These are phyloP conservation scores for Acarospora socialis DNA, from an alignment of 2,329 filamentous ascomycete genomes.

Conservation along the genomic window DNA sequence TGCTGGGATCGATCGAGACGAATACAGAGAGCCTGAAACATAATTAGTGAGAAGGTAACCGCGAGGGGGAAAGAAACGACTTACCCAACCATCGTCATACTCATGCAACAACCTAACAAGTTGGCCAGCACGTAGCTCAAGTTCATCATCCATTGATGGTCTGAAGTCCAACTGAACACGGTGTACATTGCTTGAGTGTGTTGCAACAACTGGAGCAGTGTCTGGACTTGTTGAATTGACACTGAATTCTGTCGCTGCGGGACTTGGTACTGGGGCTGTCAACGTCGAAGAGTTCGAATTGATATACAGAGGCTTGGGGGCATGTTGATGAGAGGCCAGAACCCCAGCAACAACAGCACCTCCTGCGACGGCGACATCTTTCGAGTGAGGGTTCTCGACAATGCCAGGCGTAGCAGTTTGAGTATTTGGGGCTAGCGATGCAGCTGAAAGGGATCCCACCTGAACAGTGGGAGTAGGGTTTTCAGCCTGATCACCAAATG, in stretches of 20 bases:
- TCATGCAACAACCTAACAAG: constrained; percentile 83
- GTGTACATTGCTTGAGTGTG: constrained; percentile 56
- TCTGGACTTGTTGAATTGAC: constrained; percentile 39
- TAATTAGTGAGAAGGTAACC: constrained; percentile 13
- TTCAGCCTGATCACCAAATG: constrained; percentile 53
- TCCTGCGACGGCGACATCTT: constrained; percentile 7
- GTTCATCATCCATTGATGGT: constrained; percentile 83
- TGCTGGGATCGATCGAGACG: constrained; percentile 81
- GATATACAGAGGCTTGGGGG: constrained; percentile 39
- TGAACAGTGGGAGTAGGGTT: no score
- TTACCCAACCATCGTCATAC: constrained; percentile 96
- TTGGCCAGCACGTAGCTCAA: constrained; percentile 66
- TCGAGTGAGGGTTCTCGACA: no score
- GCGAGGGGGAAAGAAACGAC: constrained; percentile 22
- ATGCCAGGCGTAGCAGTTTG: constrained; percentile 9
- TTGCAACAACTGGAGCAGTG: constrained; percentile 24
- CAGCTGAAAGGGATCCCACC: constrained; percentile 7
- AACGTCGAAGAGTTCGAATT: constrained; percentile 29
- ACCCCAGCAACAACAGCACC: constrained; percentile 35
- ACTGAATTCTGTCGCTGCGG: constrained; percentile 50
- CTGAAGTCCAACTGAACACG: constrained; percentile 90
- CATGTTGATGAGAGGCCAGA: constrained; percentile 42
- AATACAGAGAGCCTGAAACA: constrained; percentile 64
- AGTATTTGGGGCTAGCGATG: constrained; percentile 10
- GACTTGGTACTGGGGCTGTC: constrained; percentile 35